Evolutionary conservation across 2,329 filamentous ascomycete genomes (phyloP), one percentile per base, ranked within the genome.

Genomic region (Colletotrichum camelliae): DNA sequence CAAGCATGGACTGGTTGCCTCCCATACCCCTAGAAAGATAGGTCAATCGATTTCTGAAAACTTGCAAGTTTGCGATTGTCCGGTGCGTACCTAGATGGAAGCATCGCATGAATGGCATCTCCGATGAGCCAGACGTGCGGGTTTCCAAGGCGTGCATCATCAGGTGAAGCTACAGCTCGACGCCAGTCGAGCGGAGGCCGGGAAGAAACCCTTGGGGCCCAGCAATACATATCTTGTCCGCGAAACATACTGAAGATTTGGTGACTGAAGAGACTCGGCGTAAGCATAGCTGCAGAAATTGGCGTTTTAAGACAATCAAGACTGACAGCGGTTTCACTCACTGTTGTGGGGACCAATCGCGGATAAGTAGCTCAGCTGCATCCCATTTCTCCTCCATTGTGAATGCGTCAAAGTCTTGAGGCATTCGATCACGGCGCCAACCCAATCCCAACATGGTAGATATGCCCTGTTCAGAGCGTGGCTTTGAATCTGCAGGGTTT

Each of bases 1-100:
- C 64, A n/a, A 27, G 64, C 64, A 66, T 66, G 16, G 64, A 39
- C 16, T 55, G 64, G 18, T 66, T 66, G 27, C 64, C 64, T 7
- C 64, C 64, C 39, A 66, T 66, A 2, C 39, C 64, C 2, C 39
- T 66, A 7, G 5, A 3, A 2, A 15, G 0, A n/a, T 31, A n/a
- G 7, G 7, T 60, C 27, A 60, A 7, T 13, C 18, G 4, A 12
- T n/a, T 2, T 6, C 61, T 39, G n/a, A 5, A 9, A 1, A 21
- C 5, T 64, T 1, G 29, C n/a, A 24, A 0, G 21, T n/a, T 2
- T n/a, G 4, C 0, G n/a, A 2, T 4, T 4, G 4, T 57, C 3
- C n/a, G 12, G 2, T 10, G 33, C 10, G 2, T 66, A 66, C 64
- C 64, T 48, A 5, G 27, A 9, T 4, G 64, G 64, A 21, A 31